Percentiles rank a stretch among this genome's conserved stretches.
These are phyloP conservation scores for Endothia cerciana DNA, from an alignment of 2,329 filamentous ascomycete species.

Conservation along the genomic window DNA sequence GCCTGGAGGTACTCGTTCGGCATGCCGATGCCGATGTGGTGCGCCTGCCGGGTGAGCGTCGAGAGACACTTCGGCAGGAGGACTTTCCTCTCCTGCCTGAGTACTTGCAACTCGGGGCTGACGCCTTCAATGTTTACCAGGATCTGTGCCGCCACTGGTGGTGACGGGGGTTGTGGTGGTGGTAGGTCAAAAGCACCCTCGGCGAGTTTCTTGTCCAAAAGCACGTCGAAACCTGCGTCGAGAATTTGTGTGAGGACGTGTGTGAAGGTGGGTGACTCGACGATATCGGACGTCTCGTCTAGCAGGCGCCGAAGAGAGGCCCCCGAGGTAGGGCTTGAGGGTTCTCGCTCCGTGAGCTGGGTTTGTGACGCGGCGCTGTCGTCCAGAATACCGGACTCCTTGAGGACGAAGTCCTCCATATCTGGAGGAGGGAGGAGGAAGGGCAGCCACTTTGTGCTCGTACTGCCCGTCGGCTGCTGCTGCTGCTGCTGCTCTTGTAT, in stretches of 20 bases:
- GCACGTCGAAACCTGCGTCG: slow-evolving; percentile 81
- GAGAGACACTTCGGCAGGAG: slow-evolving; percentile 85
- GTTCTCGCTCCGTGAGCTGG: slow-evolving; percentile 18
- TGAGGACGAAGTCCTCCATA: slow-evolving; percentile 81
- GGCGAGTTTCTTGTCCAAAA: slow-evolving; percentile 82
- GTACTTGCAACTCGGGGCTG: slow-evolving; percentile 57
- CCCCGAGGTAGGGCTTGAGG: slow-evolving; percentile 48
- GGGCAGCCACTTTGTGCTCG: slow-evolving; percentile 72
- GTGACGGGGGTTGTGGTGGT: slow-evolving; percentile 32
- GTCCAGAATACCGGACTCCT: slow-evolving; percentile 78
- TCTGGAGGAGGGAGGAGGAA: slow-evolving; percentile 80
- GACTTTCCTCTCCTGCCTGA: slow-evolving; percentile 63
- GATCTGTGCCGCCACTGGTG: slow-evolving; percentile 28
- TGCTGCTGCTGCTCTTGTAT: neutral
- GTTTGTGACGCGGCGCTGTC: slow-evolving; percentile 45
- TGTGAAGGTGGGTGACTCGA: slow-evolving; percentile 90
- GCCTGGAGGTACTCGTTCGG: slow-evolving; percentile 72
- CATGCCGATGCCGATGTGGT: slow-evolving; percentile 80
- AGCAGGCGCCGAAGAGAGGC: slow-evolving; percentile 77
- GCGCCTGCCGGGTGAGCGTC: slow-evolving; percentile 87
- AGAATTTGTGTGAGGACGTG: slow-evolving; percentile 85
- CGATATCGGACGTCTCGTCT: slow-evolving; percentile 93
- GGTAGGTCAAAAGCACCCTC: slow-evolving; percentile 75
- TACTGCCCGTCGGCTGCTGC: slow-evolving; percentile 33
- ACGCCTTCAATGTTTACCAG: slow-evolving; percentile 36